Conservation (phyloP, 2,329 filamentous ascomycete genomes). For the Colletotrichum shisoi region DNA sequence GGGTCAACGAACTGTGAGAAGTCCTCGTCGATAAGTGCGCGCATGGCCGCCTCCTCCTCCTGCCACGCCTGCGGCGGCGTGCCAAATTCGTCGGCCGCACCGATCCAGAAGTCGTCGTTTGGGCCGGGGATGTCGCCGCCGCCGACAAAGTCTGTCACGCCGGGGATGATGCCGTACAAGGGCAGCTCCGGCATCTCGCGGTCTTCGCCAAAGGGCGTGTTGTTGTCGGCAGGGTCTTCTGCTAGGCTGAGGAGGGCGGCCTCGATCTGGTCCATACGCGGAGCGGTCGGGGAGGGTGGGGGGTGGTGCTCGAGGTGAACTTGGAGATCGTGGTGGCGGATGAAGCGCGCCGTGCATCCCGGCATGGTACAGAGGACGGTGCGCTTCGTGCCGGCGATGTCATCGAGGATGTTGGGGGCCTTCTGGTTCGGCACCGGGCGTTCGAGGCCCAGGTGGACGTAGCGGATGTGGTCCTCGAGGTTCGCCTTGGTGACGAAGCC, state of each 20-base stretch:
- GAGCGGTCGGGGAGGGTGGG: constrained; percentile 33
- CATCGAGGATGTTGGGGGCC: constrained; percentile 50
- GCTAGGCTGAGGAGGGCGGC: constrained; percentile 37
- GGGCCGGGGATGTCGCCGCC: constrained; percentile 19
- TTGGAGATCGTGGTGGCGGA: constrained; percentile 60
- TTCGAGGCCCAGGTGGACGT: constrained; percentile 74
- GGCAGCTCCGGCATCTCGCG: constrained; percentile 39
- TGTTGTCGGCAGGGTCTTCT: constrained; percentile 33
- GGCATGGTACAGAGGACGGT: constrained; percentile 54
- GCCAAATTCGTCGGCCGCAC: constrained; percentile 47
- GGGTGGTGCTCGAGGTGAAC: constrained; percentile 53
- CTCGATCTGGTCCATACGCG: constrained; percentile 34
- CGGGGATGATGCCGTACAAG: constrained; percentile 32
- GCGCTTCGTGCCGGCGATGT: constrained; percentile 55
- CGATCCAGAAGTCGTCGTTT: constrained; percentile 45
- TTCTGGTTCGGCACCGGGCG: constrained; percentile 49
- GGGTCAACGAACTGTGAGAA: constrained; percentile 36
- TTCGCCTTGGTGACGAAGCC: constrained; percentile 79
- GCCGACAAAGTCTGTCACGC: constrained; percentile 22
- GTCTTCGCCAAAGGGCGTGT: constrained; percentile 20
- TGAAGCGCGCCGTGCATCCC: constrained; percentile 58
- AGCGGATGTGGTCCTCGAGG: constrained; percentile 84
- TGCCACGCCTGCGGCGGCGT: constrained; percentile 49
- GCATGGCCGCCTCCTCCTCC: constrained; percentile 55
- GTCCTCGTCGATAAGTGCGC: constrained; percentile 47